Evolutionary conservation across 2,329 filamentous ascomycete genomes (phyloP).

Genomic region (Apiospora koreana): DNA sequence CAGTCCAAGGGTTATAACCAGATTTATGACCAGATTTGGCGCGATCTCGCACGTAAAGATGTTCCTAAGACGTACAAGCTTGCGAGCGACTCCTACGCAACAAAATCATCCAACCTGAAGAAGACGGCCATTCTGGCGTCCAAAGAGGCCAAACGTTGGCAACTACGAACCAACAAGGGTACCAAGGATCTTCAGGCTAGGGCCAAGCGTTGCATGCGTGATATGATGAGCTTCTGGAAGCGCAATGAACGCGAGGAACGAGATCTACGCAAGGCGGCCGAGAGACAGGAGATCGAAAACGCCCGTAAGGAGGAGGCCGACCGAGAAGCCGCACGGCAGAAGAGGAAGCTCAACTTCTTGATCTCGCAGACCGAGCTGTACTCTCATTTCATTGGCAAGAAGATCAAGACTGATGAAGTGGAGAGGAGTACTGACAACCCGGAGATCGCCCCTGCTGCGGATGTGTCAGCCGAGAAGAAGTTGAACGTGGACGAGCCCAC

Average conservation of each 20-base stretch:
- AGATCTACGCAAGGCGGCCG: slow-evolving; percentile 88
- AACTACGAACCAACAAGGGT: slow-evolving; percentile 96
- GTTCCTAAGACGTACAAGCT: slow-evolving; percentile 90
- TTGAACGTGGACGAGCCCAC: slow-evolving; percentile 54
- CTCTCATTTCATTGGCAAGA: slow-evolving; percentile 99
- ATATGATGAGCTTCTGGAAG: slow-evolving; percentile 99
- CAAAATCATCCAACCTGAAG: slow-evolving; percentile 91
- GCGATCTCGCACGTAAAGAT: slow-evolving; percentile 90
- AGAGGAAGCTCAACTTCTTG: slow-evolving; percentile 98
- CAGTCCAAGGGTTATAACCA: slow-evolving; percentile 93
- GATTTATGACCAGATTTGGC: slow-evolving; percentile 96
- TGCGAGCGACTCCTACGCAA: slow-evolving; percentile 81
- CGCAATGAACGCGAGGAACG: slow-evolving; percentile 97
- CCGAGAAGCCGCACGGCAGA: slow-evolving; percentile 94
- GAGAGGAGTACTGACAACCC: slow-evolving; percentile 86
- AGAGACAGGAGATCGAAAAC: slow-evolving; percentile 94
- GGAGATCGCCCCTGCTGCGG: slow-evolving; percentile 62
- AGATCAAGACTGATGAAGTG: slow-evolving; percentile 96
- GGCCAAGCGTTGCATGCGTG: slow-evolving; percentile 96
- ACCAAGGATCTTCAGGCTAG: slow-evolving; percentile 96
- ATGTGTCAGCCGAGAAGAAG: slow-evolving; percentile 40
- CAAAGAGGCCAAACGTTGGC: slow-evolving; percentile 97
- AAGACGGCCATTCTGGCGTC: slow-evolving; percentile 97
- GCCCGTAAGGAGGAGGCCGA: slow-evolving; percentile 96
- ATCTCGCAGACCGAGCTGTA: slow-evolving; percentile 99